These are phyloP conservation scores for Cetraspora pellucida DNA, from an alignment of 192 early-diverging fungal genomes.

Conservation along the genomic window DNA sequence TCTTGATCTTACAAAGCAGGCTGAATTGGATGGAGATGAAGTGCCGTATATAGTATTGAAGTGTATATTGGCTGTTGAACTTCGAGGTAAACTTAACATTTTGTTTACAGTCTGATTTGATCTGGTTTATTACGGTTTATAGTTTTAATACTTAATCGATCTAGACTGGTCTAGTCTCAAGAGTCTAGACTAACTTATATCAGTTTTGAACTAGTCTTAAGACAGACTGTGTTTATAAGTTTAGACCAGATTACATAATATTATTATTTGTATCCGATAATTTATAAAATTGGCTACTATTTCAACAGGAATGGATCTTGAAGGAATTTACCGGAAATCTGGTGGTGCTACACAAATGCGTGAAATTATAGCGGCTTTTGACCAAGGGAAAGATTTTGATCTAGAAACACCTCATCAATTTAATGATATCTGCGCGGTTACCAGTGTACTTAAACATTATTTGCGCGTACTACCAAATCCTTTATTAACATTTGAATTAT, in stretches of 20 bases:
- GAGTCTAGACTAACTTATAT: too few relatives aligned
- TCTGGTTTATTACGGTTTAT: neutral
- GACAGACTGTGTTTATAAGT: too few relatives aligned
- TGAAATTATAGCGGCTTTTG: conserved; percentile 66
- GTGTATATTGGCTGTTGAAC: conserved; percentile 69
- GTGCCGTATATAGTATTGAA: conserved; percentile 71
- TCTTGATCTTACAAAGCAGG: conserved; percentile 55
- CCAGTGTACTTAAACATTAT: conserved; percentile 80
- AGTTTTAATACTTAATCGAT: too few relatives aligned
- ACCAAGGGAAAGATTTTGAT: conserved; percentile 53
- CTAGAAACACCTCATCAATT: conserved; percentile 54
- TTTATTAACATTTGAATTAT: conserved; percentile 69
- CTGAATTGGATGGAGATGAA: conserved; percentile 55
- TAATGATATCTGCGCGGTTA: conserved; percentile 78
- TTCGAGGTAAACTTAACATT: conserved; percentile 33
- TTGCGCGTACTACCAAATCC: conserved; percentile 77
- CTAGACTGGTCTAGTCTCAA: too few relatives aligned
- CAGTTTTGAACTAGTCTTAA: too few relatives aligned
- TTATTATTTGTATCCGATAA: neutral
- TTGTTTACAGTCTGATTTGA: too few relatives aligned
- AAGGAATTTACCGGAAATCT: conserved; percentile 83
- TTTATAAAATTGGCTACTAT: neutral
- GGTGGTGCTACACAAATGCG: conserved; percentile 74
- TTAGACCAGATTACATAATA: too few relatives aligned
- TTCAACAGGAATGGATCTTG: conserved; percentile 57